These are phyloP conservation scores for Spathaspora passalidarum DNA, from an alignment of 805 yeast species.

Conservation along the genomic window DNA sequence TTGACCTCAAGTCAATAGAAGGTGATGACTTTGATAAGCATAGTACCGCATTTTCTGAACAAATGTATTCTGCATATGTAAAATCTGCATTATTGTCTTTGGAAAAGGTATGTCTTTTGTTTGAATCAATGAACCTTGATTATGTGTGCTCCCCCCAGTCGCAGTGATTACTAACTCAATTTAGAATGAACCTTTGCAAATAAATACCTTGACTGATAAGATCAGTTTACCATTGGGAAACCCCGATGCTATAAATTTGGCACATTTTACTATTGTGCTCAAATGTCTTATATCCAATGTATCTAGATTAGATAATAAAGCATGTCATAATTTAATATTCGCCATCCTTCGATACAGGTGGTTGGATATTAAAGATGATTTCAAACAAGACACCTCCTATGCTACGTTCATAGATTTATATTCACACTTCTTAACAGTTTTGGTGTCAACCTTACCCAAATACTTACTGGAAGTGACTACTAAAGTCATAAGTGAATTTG, in stretches of 20 bases:
- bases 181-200: constrained; percentile 47
- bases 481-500: constrained; percentile 63
- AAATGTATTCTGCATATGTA: constrained; percentile 46
- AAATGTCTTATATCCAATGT: constrained; percentile 60
- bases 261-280: constrained; percentile 55
- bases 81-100: constrained; percentile 67
- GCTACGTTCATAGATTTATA: constrained; percentile 48
- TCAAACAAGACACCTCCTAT: constrained; percentile 12
- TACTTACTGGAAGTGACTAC: constrained; percentile 85
- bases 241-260: constrained; percentile 51
- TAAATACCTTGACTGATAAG: constrained; percentile 60
- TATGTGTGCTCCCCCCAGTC: background rate
- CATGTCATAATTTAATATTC: constrained; percentile 51
- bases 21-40: constrained; percentile 8
- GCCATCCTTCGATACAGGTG: constrained; percentile 65
- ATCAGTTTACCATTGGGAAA: constrained; percentile 50
- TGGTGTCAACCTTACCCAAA: constrained; percentile 83
- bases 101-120: constrained; percentile 45
- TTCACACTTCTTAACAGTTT: constrained; percentile 68
- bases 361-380: constrained; percentile 38
- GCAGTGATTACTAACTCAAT: constrained; percentile 3
- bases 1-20: background rate
- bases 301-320: constrained; percentile 59
- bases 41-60: constrained; percentile 12
- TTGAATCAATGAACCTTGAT: background rate